Conservation (phyloP, 768 basidiomycete species). For the Leccinum subgranulosum region DNA sequence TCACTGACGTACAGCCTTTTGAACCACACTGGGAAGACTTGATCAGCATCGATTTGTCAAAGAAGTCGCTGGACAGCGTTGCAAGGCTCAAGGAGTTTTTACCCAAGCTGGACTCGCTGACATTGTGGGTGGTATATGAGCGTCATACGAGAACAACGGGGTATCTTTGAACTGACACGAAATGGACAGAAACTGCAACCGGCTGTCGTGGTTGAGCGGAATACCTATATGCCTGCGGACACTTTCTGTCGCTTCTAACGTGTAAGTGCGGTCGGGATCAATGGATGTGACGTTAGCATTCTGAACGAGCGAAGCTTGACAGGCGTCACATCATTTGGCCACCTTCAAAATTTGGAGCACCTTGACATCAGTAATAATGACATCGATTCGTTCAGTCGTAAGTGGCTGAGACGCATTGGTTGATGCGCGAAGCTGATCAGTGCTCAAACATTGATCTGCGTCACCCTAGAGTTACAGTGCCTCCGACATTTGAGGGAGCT, state of each 20-base stretch:
- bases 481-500: constrained; percentile 86
- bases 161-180: constrained; percentile 14
- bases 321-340: constrained; percentile 82
- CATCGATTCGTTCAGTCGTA: constrained; percentile 83
- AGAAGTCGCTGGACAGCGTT: constrained; percentile 59
- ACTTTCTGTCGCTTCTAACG: constrained; percentile 73
- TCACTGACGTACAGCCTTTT: constrained; percentile 93
- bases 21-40: constrained; percentile 93
- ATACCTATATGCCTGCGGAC: constrained; percentile 69
- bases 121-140: constrained; percentile 55
- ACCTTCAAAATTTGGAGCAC: constrained; percentile 80
- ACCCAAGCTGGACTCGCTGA: constrained; percentile 71
- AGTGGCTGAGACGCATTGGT: constrained; percentile 32
- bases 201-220: constrained; percentile 77
- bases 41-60: constrained; percentile 64
- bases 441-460: constrained; percentile 6
- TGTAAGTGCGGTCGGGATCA: constrained; percentile 38
- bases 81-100: constrained; percentile 85
- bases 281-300: constrained; percentile 9
- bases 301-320: constrained; percentile 58
- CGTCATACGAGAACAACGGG: constrained; percentile 1
- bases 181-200: constrained; percentile 60
- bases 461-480: constrained; percentile 68
- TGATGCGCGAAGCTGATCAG: not conserved
- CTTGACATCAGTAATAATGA: constrained; percentile 91